phyloP scores from a whole-genome alignment of 768 basidiomycete species.

The Boletus sensibilis region DNA sequence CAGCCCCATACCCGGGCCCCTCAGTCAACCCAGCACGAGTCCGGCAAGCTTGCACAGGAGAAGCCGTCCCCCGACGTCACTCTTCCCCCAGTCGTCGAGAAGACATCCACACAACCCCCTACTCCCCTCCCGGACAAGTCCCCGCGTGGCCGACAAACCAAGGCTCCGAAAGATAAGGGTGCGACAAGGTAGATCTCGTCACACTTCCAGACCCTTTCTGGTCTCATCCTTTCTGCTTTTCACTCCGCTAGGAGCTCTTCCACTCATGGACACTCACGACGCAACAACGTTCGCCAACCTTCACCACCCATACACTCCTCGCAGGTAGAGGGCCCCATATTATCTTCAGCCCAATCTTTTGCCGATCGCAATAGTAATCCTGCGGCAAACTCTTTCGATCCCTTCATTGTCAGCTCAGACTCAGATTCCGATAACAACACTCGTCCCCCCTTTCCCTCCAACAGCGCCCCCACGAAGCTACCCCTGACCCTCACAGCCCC shows the following conservation, averaged over 20 bases:
- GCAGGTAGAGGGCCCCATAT: slow-evolving; percentile 60
- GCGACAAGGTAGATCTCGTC: slow-evolving; percentile 38
- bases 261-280: slow-evolving; percentile 42
- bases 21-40: slow-evolving; percentile 28
- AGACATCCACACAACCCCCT: slow-evolving; percentile 23
- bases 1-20: slow-evolving; percentile 18
- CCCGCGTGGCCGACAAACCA: slow-evolving; percentile 36
- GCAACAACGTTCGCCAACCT: slow-evolving; percentile 57
- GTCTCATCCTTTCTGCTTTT: slow-evolving; percentile 8
- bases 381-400: slow-evolving; percentile 43
- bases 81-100: slow-evolving; percentile 32
- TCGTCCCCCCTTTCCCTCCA: slow-evolving; percentile 35
- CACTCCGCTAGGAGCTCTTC: slow-evolving; percentile 44
- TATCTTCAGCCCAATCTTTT: slow-evolving; percentile 23
- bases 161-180: slow-evolving; percentile 44
- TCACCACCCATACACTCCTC: slow-evolving; percentile 60
- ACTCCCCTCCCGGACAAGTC: slow-evolving; percentile 29
- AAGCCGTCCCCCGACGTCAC: slow-evolving; percentile 30
- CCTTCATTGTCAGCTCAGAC: slow-evolving; percentile 49
- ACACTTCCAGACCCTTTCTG: not conserved
- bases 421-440: slow-evolving; percentile 38
- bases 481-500: slow-evolving; percentile 44
- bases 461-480: slow-evolving; percentile 20
- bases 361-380: slow-evolving; percentile 32
- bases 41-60: slow-evolving; percentile 33